Conservation (phyloP, 2,329 filamentous ascomycete species). For the Fusarium continuum region DNA sequence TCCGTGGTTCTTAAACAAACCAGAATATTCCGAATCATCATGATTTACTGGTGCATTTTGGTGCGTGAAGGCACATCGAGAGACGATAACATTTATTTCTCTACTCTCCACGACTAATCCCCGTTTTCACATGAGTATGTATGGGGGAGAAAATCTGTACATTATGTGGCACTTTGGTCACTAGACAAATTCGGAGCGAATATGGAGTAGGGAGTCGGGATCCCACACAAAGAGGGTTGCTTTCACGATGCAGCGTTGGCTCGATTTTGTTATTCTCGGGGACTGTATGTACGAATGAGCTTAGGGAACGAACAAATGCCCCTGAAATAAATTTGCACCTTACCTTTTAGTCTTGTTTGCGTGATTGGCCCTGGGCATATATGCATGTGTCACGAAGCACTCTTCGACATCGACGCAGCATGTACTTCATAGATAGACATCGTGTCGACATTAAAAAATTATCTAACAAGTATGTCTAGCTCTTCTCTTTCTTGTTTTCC, state of each 20-base stretch:
- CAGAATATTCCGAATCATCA: neutral
- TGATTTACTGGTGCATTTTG: neutral
- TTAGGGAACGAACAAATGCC: neutral
- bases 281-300: neutral
- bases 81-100: neutral
- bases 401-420: no score
- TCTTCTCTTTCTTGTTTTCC: neutral
- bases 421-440: neutral
- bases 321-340: neutral
- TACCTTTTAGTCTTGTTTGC: no score
- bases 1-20: constrained; percentile 70
- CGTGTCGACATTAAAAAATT: neutral
- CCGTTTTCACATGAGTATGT: neutral
- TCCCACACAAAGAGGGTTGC: neutral
- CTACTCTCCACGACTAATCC: neutral
- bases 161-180: constrained; percentile 9
- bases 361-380: neutral
- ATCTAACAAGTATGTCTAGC: constrained; percentile 17
- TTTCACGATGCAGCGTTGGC: neutral
- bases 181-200: neutral
- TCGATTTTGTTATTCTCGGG: neutral
- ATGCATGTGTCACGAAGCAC: neutral
- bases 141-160: neutral
- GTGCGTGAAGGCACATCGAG: neutral
- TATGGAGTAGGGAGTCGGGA: constrained; percentile 19